Evolutionary conservation across 179 eudicot genomes (phyloP), one percentile per base, ranked within the genome.

Genomic region (Camellia oleifera): DNA sequence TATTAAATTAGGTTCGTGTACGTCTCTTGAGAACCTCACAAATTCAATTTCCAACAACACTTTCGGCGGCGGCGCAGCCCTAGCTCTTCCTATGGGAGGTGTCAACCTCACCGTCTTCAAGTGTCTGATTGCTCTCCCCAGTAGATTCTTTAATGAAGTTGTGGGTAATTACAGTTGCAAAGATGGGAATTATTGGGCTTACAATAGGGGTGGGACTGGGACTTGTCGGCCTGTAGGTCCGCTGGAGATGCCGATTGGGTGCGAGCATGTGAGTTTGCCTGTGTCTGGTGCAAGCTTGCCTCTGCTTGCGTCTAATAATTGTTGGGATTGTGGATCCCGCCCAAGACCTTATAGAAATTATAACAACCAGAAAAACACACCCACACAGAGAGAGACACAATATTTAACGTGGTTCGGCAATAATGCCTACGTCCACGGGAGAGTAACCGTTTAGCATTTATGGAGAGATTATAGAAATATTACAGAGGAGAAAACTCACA

Each of bases 61-160:
- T 0, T 42, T 5, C 6, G 62, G 40, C 4, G 48, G n/a, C 9
- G 50, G 5, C 13, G 18, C 65, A 14, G 14, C 12, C 45, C 44
- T 74, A 7, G 4, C 7, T 2, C 77, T 74, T 20, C 65, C 77
- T 13, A 4, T 13, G 14, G 77, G 77, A 4, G 65, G 62, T 23
- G 75, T 71, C 10, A 74, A 74, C n/a, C 44, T 74, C 18, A 74
- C 65, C 17, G 23, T 74, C 77, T 74, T 74, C 65, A n/a, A 54
- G 48, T 74, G 77, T 66, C 65, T 66, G 32, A 74, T 12, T 13
- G 1, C 18, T 32, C 48, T 56, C 50, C 14, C 77, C 8, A n/a
- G 52, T 53, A 32, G n/a, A 12, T 70, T 46, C 3, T 11, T 45
- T 20, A 45, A 70, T 44, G 42, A 3, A 58, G 7, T 54, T 13